Conservation (phyloP, 306 rosid genomes). For the Begonia masoniana region DNA sequence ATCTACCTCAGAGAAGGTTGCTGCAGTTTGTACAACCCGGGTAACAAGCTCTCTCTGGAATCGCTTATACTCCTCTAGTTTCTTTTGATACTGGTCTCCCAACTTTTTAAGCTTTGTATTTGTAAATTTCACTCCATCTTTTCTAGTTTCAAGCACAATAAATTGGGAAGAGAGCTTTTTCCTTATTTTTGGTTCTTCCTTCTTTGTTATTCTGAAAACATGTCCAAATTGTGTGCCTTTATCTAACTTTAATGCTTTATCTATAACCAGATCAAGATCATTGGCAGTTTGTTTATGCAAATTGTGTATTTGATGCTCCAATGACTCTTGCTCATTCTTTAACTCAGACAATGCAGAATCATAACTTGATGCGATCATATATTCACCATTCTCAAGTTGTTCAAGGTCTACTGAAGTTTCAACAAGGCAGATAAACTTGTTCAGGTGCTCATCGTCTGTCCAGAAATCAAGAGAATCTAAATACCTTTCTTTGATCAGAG, state of each 20-base stretch:
- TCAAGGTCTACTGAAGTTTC: slow-evolving; percentile 90
- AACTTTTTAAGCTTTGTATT: slow-evolving; percentile 75
- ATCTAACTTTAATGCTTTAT: slow-evolving; percentile 78
- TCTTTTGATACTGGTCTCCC: slow-evolving; percentile 72
- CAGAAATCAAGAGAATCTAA: slow-evolving; percentile 49
- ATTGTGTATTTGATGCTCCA: slow-evolving; percentile 58
- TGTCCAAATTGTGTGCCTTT: slow-evolving; percentile 93
- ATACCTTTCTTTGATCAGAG: slow-evolving; percentile 52
- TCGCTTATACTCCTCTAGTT: slow-evolving; percentile 72
- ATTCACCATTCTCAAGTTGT: slow-evolving; percentile 87
- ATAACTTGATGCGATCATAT: slow-evolving; percentile 81
- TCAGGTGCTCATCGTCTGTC: slow-evolving; percentile 67
- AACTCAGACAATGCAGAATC: slow-evolving; percentile 53
- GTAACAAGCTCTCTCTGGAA: slow-evolving; percentile 72
- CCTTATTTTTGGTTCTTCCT: slow-evolving; percentile 96
- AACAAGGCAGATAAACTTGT: slow-evolving; percentile 66
- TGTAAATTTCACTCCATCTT: slow-evolving; percentile 98
- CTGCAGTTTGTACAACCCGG: slow-evolving; percentile 58
- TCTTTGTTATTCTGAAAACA: slow-evolving; percentile 91
- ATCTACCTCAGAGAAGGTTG: slow-evolving; percentile 70
- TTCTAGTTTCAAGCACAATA: slow-evolving; percentile 87
- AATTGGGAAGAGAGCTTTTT: slow-evolving; percentile 83
- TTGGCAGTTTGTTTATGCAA: slow-evolving; percentile 66
- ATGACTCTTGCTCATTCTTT: slow-evolving; percentile 53
- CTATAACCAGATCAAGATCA: slow-evolving; percentile 78